phyloP scores from a whole-genome alignment of 1,139 yeast species.

The Blastobotrys indianensis region DNA sequence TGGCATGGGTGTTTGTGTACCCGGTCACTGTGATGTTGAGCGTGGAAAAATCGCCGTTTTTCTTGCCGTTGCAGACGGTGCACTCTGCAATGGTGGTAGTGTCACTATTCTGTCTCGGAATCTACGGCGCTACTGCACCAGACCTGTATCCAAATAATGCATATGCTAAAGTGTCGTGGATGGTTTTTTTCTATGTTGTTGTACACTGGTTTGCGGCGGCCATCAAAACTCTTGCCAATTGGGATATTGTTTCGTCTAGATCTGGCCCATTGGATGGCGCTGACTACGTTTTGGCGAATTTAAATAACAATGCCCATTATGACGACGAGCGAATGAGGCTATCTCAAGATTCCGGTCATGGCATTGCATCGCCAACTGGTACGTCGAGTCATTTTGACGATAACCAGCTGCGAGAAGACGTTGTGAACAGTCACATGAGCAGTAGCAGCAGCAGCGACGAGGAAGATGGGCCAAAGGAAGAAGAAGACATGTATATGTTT shows the following conservation, averaged over 20 bases:
- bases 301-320: slow-evolving; percentile 14
- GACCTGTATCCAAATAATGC: slow-evolving; percentile 72
- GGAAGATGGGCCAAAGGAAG: slow-evolving; percentile 13
- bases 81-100: slow-evolving; percentile 44
- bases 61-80: slow-evolving; percentile 49
- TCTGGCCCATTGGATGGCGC: slow-evolving; percentile 34
- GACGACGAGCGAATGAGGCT: slow-evolving; percentile 17
- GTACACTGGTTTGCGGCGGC: slow-evolving; percentile 53
- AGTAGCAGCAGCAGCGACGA: slow-evolving; percentile 9
- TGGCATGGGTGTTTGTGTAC: slow-evolving; percentile 52
- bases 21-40: slow-evolving; percentile 68
- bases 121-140: slow-evolving; percentile 58
- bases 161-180: slow-evolving; percentile 60
- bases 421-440: neutral
- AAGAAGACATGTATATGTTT: slow-evolving; percentile 10
- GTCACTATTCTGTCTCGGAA: slow-evolving; percentile 52
- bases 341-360: slow-evolving; percentile 28
- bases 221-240: slow-evolving; percentile 38
- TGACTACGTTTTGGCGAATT: slow-evolving; percentile 28
- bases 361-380: slow-evolving; percentile 3
- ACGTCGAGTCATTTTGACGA: neutral
- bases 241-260: slow-evolving; percentile 33
- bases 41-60: slow-evolving; percentile 52
- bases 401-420: slow-evolving; percentile 4
- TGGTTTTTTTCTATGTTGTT: slow-evolving; percentile 48